phyloP scores from a whole-genome alignment of 331 rosid genomes.

The Quercus phellos region DNA sequence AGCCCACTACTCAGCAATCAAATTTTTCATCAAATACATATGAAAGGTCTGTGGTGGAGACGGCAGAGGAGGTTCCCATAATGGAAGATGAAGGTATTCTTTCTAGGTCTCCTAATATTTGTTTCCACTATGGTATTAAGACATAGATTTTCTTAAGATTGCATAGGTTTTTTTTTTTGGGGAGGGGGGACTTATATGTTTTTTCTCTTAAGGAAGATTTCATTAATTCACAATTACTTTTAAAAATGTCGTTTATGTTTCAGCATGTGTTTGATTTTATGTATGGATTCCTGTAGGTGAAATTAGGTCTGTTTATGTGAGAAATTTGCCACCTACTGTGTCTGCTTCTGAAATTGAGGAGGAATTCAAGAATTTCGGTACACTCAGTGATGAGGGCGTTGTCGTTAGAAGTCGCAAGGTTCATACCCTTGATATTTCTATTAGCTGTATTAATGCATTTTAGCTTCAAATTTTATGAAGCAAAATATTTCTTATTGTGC shows the following conservation, averaged over 20 bases:
- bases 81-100: slow-evolving; percentile 70
- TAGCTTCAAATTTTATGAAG: neutral
- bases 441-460: slow-evolving; percentile 2
- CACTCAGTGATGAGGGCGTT: slow-evolving; percentile 76
- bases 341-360: slow-evolving; percentile 80
- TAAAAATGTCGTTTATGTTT: neutral
- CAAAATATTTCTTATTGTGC: slow-evolving; percentile 32
- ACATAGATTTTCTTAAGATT: neutral
- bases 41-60: slow-evolving; percentile 56
- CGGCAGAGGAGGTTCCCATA: slow-evolving; percentile 52
- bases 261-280: neutral
- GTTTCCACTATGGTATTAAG: neutral
- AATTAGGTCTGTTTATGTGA: slow-evolving; percentile 87
- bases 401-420: slow-evolving; percentile 97
- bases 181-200: neutral
- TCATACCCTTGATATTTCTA: slow-evolving; percentile 14
- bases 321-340: slow-evolving; percentile 72
- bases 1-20: slow-evolving; percentile 43
- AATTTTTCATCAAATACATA: slow-evolving; percentile 28
- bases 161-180: neutral
- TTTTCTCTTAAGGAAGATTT: neutral
- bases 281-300: slow-evolving; percentile 38
- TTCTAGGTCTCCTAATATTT: slow-evolving; percentile 5
- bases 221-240: neutral
- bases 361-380: slow-evolving; percentile 75